Evolutionary conservation across 306 rosid species (phyloP), one percentile per base, ranked within the genome.

Genomic region (Sophora flavescens): DNA sequence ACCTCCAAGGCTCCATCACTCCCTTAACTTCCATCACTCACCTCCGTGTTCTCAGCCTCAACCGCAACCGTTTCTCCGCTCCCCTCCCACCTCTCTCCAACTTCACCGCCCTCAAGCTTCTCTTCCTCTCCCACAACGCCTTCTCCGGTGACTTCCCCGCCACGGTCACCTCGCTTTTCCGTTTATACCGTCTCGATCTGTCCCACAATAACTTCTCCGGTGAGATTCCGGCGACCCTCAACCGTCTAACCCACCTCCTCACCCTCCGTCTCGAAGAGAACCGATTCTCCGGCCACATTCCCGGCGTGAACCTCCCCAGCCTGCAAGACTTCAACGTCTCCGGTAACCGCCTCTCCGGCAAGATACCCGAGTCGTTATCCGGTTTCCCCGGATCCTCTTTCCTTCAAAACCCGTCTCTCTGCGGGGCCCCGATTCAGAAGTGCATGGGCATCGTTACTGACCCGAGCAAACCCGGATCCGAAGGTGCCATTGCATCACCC

Each of bases 1-100:
- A 80, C 63, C 95, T 95, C 4, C 84, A 45, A 6, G 96, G 96
- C 67, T 85, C 97, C 7, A 75, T 95, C 18, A 53, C 77, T 0
- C 73, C 90, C 0, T 81, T 95, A 50, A 74, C 93, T 0, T 62
- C 82, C 13, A 54, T 92, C 2, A 86, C 93, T 80, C 87, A 86
- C 80, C 93, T 95, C 47, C 93, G 97, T 68, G 96, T 92, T 38
- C 86, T 95, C 9, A 95, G 98, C 83, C 96, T 95, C 50, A 95
- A 95, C 57, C 70, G 75, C 0, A 95, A 95, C 85, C 91, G 84
- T 30, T 87, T 92, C 38, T 79, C 96, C 13, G 96, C 96, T 4
- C 33, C 80, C 64, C 50, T 92, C 74, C 96, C 97, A 0, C 81
- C 59, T 74, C 82, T 95, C 68, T 89, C 98, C 3, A 89, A 85